These are phyloP conservation scores for Digitaria exilis DNA, from an alignment of 202 grass and related monocot genomes.

Conservation along the genomic window DNA sequence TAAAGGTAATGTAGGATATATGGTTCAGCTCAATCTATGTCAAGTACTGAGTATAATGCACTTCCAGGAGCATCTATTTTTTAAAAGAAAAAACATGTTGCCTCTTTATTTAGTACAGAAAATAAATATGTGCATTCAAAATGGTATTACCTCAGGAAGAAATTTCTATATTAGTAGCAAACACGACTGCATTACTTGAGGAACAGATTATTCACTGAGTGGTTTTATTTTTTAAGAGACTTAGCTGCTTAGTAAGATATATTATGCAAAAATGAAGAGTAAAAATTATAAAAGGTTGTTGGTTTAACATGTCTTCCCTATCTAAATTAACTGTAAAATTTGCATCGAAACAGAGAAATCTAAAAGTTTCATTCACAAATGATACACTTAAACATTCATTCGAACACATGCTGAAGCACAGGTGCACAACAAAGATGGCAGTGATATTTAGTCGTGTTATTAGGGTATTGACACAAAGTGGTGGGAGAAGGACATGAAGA, in stretches of 20 bases:
- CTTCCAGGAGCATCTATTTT: neutral
- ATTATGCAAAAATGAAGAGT: constrained; percentile 25
- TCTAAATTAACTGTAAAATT: neutral
- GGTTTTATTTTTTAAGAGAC: constrained; percentile 2
- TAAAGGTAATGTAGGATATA: neutral
- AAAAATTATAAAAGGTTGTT: constrained; percentile 20
- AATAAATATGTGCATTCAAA: neutral
- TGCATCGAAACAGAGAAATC: neutral
- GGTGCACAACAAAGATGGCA: constrained; percentile 4
- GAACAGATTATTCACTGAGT: neutral
- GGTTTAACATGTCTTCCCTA: neutral
- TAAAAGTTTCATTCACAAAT: constrained; percentile 24
- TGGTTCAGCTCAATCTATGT: neutral
- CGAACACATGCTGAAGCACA: constrained; percentile 17
- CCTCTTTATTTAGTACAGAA: neutral
- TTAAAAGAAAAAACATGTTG: neutral
- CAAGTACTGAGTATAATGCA: neutral
- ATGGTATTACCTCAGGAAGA: constrained; percentile 5
- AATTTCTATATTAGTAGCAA: neutral
- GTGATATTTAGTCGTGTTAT: constrained; percentile 18
- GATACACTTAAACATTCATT: constrained; percentile 22
- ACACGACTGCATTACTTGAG: neutral
- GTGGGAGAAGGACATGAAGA: constrained; percentile 42
- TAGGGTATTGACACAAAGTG: too few relatives aligned
- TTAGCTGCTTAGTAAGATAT: constrained; percentile 14